Evolutionary conservation across 1,139 yeast genomes (phyloP), one percentile per base, ranked within the genome.

Genomic region (Pichia sp.): DNA sequence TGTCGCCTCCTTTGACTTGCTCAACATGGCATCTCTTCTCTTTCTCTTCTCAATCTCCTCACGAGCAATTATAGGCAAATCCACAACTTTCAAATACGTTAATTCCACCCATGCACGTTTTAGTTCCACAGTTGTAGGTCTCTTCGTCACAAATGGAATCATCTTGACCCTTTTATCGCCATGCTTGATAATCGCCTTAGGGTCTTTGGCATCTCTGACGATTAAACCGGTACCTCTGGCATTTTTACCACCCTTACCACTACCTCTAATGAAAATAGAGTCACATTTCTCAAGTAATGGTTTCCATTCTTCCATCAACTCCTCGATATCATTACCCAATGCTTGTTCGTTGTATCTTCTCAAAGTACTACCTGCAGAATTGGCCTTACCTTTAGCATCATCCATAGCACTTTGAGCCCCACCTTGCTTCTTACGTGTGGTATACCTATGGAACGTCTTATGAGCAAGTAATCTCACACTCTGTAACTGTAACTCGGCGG

Each of bases 361-460:
- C 34, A 91, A 69, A 37, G 78, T 75, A 3, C 96, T 82, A 40
- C 99, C 99, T 0, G 96, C 98, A 13, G 96, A 87, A 47, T 86
- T 86, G 10, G 98, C 98, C 56, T 88, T 88, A 3, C 98, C 97
- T 47, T 82, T 74, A 1, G 95, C 81, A 55, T 80, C 85, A 59
- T 91, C 99, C 59, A 76, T 82, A 1, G 96, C 88, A 44, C 91
- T 75, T 58, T 91, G 99, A 0, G 97, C 74, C 1, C 98, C 98
- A 63, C 99, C 99, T 59, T 91, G 99, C 53, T 91, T 93, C 47
- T 96, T 73, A 63, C 99, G 79, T 1, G 96, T 87, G 3, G 99
- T 91, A 55, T 91, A 91, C 48, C 97, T 69, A 58, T 91, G 98
- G 58, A 86, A 87, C 0, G 96, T 83, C 52, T 88, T 91, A 42